These are phyloP conservation scores for Thuidium tamariscinum DNA, from an alignment of 225 moss, liverwort and hornwort genomes.

Conservation along the genomic window DNA sequence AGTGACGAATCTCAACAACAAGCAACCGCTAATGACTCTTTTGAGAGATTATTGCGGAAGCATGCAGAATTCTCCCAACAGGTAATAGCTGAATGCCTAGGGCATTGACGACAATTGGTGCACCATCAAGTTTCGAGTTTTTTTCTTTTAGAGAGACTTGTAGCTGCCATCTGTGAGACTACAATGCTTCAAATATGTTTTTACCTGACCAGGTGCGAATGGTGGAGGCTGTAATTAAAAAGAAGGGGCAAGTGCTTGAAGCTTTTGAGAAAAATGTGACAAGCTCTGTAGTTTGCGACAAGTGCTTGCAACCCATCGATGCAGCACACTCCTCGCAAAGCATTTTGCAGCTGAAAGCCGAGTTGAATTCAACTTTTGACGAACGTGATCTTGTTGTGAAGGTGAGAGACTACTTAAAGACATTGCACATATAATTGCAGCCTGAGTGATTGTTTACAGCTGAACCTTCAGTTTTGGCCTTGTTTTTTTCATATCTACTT, in stretches of 20 bases:
- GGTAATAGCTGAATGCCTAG: not conserved
- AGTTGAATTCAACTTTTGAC: constrained; percentile 14
- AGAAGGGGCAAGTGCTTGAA: constrained; percentile 20
- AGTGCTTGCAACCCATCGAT: constrained; percentile 79
- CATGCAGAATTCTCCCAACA: constrained; percentile 33
- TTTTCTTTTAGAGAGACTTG: not conserved
- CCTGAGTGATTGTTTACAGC: not conserved
- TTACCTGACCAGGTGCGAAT: constrained; percentile 40
- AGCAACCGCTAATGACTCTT: not conserved
- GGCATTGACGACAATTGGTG: not conserved
- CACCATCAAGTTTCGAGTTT: not conserved
- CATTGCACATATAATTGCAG: not conserved
- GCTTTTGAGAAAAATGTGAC: constrained; percentile 43
- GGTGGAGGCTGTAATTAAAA: constrained; percentile 15
- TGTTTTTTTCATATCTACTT: not conserved
- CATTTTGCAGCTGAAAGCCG: constrained; percentile 45
- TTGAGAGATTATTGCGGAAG: constrained; percentile 30
- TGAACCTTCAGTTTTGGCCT: not conserved
- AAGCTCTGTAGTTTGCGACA: constrained; percentile 50
- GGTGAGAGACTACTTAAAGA: constrained; percentile 4
- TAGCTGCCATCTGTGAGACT: not conserved
- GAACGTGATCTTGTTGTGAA: constrained; percentile 16
- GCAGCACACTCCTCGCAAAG: constrained; percentile 42
- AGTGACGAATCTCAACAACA: not conserved
- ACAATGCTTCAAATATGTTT: not conserved